A percentile compares a stretch with the other conserved stretches of the same genome.
phyloP scores from a whole-genome alignment of 2,329 filamentous ascomycete genomes.

The Trichophyton equinum region DNA sequence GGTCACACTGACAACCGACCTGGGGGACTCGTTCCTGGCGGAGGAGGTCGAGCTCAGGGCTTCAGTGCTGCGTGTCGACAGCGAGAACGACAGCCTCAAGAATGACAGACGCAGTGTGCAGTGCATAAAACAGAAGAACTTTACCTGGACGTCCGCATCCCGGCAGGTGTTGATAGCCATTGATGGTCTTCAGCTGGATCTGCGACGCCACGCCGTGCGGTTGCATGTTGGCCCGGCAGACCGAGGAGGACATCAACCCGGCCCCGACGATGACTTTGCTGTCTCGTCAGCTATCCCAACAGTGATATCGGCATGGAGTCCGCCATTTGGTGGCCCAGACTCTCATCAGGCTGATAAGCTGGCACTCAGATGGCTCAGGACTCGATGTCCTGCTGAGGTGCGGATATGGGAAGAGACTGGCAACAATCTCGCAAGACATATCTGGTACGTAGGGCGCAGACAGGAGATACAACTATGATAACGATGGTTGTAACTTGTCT shows the following conservation, averaged over 20 bases:
- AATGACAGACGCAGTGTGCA: neutral
- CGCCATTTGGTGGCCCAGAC: conserved; percentile 29
- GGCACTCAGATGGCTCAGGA: conserved; percentile 43
- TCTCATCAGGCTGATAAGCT: conserved; percentile 37
- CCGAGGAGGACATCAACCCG: conserved; percentile 11
- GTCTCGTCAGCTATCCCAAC: conserved; percentile 25
- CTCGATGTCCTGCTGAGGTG: conserved; percentile 30
- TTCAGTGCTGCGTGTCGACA: neutral
- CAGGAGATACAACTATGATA: neutral
- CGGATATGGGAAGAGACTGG: conserved; percentile 57
- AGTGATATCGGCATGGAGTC: conserved; percentile 47
- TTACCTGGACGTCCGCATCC: conserved; percentile 35
- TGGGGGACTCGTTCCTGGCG: conserved; percentile 53
- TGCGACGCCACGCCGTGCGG: conserved; percentile 1
- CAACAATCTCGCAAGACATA: conserved; percentile 58
- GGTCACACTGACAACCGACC: conserved; percentile 55
- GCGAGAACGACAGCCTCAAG: neutral
- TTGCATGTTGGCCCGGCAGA: conserved; percentile 5
- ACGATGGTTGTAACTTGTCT: neutral
- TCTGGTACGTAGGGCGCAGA: conserved; percentile 43
- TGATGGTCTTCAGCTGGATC: conserved; percentile 11
- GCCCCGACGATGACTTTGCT: conserved; percentile 18
- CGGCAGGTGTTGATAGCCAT: conserved; percentile 34
- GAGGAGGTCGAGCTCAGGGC: conserved; percentile 34
- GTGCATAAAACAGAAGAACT: conserved; percentile 20